These are phyloP conservation scores for Penicillium sp. DNA, from an alignment of 2,329 filamentous ascomycete species.

Conservation along the genomic window DNA sequence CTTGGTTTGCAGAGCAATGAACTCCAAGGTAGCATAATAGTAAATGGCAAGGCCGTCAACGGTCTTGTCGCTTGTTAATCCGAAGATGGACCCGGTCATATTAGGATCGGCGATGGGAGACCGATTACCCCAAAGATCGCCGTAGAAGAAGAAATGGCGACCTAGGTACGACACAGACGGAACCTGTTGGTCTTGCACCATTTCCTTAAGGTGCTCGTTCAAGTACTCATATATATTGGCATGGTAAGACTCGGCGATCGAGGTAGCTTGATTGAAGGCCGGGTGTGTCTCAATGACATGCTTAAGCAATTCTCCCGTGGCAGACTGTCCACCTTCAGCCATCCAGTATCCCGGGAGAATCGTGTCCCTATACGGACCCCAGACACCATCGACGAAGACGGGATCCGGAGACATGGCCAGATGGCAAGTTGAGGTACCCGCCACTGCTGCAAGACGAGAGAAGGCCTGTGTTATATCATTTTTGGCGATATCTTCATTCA, in stretches of 20 bases:
- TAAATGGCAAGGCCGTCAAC: conserved; percentile 84
- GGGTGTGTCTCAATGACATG: conserved; percentile 95
- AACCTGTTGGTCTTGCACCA: conserved; percentile 68
- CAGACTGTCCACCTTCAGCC: conserved; percentile 94
- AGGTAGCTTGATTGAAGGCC: conserved; percentile 77
- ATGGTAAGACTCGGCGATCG: conserved; percentile 77
- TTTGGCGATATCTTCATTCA: conserved; percentile 67
- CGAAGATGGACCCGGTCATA: conserved; percentile 90
- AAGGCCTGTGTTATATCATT: conserved; percentile 94
- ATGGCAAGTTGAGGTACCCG: conserved; percentile 96
- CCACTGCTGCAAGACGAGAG: conserved; percentile 87
- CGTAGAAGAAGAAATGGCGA: conserved; percentile 97
- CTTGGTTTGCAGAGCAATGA: conserved; percentile 93
- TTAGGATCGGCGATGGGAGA: conserved; percentile 88
- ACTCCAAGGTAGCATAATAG: conserved; percentile 97
- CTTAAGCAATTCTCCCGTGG: conserved; percentile 90
- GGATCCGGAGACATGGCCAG: conserved; percentile 91
- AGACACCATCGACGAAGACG: conserved; percentile 92
- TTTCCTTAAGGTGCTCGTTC: conserved; percentile 78
- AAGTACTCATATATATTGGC: conserved; percentile 94
- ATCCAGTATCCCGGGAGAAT: conserved; percentile 92
- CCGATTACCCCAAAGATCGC: conserved; percentile 94
- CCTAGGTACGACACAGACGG: conserved; percentile 82
- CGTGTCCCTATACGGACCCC: conserved; percentile 95
- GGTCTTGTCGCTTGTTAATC: conserved; percentile 81